Evolutionary conservation across 768 basidiomycete species (phyloP).

Genomic region (Phylloporus sp.): DNA sequence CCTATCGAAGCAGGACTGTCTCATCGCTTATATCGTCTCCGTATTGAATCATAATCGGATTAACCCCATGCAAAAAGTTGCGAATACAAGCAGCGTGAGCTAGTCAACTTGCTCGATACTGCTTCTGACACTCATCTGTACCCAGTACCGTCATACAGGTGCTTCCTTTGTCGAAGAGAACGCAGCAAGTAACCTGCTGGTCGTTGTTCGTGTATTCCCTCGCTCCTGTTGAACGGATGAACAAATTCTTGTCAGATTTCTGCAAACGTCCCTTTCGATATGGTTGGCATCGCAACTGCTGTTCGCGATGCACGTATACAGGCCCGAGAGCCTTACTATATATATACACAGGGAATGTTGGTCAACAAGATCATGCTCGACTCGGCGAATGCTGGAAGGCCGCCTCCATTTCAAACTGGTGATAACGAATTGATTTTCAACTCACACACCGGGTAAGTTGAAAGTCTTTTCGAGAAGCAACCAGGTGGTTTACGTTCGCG

Average conservation of each 20-base stretch:
- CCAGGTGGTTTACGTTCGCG: not conserved
- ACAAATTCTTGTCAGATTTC: conserved; percentile 3
- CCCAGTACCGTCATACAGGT: conserved; percentile 17
- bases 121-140: not conserved
- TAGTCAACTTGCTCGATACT: not conserved
- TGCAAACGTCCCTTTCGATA: conserved; percentile 14
- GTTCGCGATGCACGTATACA: conserved; percentile 15
- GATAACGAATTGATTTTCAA: conserved; percentile 11
- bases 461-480: no score
- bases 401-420: not conserved
- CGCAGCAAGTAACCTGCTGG: conserved; percentile 19
- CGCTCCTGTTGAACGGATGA: not conserved
- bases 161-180: conserved; percentile 17
- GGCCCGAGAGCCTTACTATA: conserved; percentile 11
- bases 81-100: conserved; percentile 29
- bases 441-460: conserved; percentile 14
- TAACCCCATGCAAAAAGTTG: conserved; percentile 14
- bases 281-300: conserved; percentile 14
- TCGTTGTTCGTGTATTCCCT: conserved; percentile 14
- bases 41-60: conserved; percentile 17
- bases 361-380: conserved; percentile 15
- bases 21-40: conserved; percentile 26
- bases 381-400: conserved; percentile 11
- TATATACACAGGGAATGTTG: no score
- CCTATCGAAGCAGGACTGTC: conserved; percentile 29